phyloP scores from a whole-genome alignment of 345 rosid genomes.

The Citrus medica region DNA sequence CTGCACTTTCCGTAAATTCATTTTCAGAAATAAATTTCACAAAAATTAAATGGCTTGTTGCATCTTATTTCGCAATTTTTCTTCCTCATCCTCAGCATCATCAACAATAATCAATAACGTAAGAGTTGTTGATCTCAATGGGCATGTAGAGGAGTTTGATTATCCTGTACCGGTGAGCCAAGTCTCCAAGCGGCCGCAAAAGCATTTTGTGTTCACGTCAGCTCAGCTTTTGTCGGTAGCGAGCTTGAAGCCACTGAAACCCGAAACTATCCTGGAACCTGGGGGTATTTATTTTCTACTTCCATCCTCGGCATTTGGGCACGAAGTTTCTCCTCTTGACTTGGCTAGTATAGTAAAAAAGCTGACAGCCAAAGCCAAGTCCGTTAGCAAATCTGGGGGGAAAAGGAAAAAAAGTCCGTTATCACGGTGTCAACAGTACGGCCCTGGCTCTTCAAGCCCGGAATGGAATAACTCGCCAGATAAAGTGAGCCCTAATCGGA shows the following conservation, averaged over 20 bases:
- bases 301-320: slow-evolving; percentile 34
- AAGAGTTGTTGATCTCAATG: slow-evolving; percentile 44
- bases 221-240: slow-evolving; percentile 31
- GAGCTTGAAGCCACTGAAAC: slow-evolving; percentile 25
- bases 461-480: not conserved
- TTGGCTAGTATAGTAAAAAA: slow-evolving; percentile 31
- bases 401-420: not conserved
- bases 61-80: slow-evolving; percentile 17
- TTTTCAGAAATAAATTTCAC: not conserved
- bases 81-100: not conserved
- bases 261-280: slow-evolving; percentile 23
- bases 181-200: slow-evolving; percentile 20
- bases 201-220: slow-evolving; percentile 40
- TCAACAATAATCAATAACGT: slow-evolving; percentile 9
- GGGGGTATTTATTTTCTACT: slow-evolving; percentile 46
- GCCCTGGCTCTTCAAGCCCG: not conserved
- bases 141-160: slow-evolving; percentile 34
- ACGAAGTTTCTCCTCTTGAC: slow-evolving; percentile 35
- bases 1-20: not conserved
- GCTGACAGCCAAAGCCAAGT: slow-evolving; percentile 37
- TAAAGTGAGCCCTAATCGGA: not conserved
- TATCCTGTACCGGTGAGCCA: slow-evolving; percentile 34
- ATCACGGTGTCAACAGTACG: not conserved
- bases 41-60: slow-evolving; percentile 28
- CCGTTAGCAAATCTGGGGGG: not conserved